These are phyloP conservation scores for Solidago caesia DNA, from an alignment of 129 eudicot species.

Conservation along the genomic window DNA sequence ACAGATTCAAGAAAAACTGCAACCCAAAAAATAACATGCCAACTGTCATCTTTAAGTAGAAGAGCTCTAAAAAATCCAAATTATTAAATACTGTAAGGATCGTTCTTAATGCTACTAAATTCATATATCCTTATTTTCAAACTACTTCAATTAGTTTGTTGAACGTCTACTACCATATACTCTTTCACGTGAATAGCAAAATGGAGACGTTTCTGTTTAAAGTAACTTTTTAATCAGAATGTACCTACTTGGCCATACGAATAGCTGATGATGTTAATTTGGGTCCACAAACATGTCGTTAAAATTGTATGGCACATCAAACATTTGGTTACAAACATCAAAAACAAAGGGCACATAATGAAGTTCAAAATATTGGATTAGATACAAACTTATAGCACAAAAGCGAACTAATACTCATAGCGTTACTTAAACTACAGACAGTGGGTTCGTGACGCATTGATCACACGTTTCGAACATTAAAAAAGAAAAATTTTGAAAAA, in stretches of 20 bases:
- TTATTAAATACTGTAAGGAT: neutral
- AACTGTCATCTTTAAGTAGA: constrained; percentile 3
- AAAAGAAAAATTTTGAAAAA: too few species aligned
- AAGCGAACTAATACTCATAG: neutral
- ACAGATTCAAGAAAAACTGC: constrained; percentile 53
- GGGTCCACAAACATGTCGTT: constrained; percentile 3
- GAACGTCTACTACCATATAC: neutral
- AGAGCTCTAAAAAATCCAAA: neutral
- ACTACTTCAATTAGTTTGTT: constrained; percentile 5
- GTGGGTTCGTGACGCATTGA: neutral
- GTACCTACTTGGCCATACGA: neutral
- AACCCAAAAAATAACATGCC: constrained; percentile 26
- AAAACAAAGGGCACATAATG: neutral
- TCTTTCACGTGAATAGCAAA: neutral
- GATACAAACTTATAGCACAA: constrained; percentile 5
- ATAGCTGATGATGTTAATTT: neutral
- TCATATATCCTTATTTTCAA: neutral
- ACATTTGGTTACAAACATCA: neutral
- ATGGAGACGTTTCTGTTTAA: neutral
- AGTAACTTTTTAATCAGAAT: neutral
- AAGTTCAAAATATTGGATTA: neutral
- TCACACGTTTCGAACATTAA: too few species aligned
- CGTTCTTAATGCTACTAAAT: constrained; percentile 4
- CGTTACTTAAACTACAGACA: neutral
- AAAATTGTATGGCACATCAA: neutral